Evolutionary conservation across 495 filamentous ascomycete genomes (phyloP), one percentile per base, ranked within the genome.

Genomic region (Aspergillus diversus): DNA sequence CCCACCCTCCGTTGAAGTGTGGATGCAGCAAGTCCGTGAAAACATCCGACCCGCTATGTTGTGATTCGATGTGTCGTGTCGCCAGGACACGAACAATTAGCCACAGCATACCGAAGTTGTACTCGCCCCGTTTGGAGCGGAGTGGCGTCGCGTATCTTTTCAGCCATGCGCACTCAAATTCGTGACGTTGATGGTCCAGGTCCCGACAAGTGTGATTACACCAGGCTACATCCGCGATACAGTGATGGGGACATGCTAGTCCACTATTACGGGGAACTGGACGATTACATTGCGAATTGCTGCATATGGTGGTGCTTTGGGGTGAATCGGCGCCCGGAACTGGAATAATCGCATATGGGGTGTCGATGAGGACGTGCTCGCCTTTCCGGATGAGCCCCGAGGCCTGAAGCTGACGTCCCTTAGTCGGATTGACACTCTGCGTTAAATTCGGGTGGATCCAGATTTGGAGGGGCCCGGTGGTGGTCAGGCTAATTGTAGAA

Each of bases 21-120:
- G 21, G 39, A 32, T 57, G 12, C 9, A 39, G 13, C 31, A 52
- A 67, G 2, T 37, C 31, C 13, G 33, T 33, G 12, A 42, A 12
- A 12, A 13, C 15, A 1, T 52, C 16, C 6, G 46, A 7, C 3
- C 6, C 13, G 5, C 9, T 16, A 54, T 59, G 15, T 27, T 55
- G 49, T 35, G 59, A 3, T 50, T 75, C 68, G 12, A 55, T 13
- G 33, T 67, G 64, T 33, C 73, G 67, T 12, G 65, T 69, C n/a
- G 76, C 72, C 42, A 79, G 65, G 7, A 77, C 55, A 5, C 76
- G 72, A 12, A 79, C 71, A 63, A 79, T 77, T 59, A 79, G 33
- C 76, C 76, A 79, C 37, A 77, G 27, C 76, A 79, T 76, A 12
- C 76, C 75, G 39, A 79, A 79, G 16, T 72, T 67, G 60, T 77